phyloP scores from a whole-genome alignment of 2,329 filamentous ascomycete genomes.

The Pyrenophora seminiperda region DNA sequence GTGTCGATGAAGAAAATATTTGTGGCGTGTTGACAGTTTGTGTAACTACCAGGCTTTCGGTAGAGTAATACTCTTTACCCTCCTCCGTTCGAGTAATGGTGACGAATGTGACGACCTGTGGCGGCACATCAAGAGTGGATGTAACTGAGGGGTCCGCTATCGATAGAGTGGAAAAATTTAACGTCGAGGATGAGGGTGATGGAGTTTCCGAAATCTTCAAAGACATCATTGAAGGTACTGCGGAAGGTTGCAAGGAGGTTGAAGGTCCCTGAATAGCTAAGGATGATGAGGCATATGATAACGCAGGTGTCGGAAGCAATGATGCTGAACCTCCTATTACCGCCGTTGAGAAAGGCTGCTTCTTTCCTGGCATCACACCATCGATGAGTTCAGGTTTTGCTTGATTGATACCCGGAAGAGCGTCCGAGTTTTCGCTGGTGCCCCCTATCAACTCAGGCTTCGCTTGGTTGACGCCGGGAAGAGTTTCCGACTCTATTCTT shows the following conservation, averaged over 20 bases:
- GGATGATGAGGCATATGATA: neutral
- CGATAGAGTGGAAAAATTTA: neutral
- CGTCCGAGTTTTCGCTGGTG: no score
- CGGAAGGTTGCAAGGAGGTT: neutral
- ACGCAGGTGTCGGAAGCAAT: neutral
- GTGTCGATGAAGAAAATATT: neutral
- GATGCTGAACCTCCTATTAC: constrained; percentile 1
- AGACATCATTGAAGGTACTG: neutral
- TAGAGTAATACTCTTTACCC: constrained; percentile 3
- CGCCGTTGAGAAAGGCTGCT: constrained; percentile 9
- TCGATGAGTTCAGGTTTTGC: neutral
- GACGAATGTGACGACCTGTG: constrained; percentile 8
- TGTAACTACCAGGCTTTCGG: neutral
- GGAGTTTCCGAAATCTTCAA: neutral
- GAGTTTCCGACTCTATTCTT: neutral
- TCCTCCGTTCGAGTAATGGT: constrained; percentile 10
- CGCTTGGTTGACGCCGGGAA: constrained; percentile 14
- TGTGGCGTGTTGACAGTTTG: constrained; percentile 1
- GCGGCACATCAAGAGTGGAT: neutral
- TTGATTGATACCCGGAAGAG: constrained; percentile 1
- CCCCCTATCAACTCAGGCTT: constrained; percentile 1
- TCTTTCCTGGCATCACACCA: constrained; percentile 14
- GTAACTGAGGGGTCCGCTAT: neutral
- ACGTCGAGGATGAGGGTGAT: neutral
- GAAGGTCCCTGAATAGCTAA: no score